Base-by-base conservation (phyloP, 208 protist species). In the Acanthamoeba healyi region DNA sequence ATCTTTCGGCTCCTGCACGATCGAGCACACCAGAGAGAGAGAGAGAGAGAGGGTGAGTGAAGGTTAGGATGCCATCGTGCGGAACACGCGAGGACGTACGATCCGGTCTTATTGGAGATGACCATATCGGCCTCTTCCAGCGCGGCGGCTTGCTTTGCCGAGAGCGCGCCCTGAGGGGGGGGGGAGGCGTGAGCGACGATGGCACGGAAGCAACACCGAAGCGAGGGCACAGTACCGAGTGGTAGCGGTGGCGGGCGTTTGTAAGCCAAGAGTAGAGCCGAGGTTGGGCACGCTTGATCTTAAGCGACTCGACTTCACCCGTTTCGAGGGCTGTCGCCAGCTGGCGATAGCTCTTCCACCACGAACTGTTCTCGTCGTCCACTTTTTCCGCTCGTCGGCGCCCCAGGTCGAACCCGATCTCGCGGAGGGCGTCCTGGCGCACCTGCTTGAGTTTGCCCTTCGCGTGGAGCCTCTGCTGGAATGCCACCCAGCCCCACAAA, bases 371-470 rank as follows among this genome's bases (percentile, higher is more conserved):
- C 67, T 42, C 19, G 67, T 36, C 38, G 34, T 77, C 34, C 0
- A 36, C 4, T 1, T 32, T 26, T 10, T 38, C 9, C n/a, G 2
- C 34, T 0, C 38, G 32, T 36, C 5, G 26, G 9, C 3, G 3
- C 36, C 67, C 67, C 22, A 77, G 44, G 38, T 77, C 67, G 38
- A 77, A 77, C 34, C 67, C 67, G 15, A 77, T 19, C 38, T 77
- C 67, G 67, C 67, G 67, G 34, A 77, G 67, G 67, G 7, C 9
- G 19, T 77, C 67, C 36, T 2, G 6, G 29, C 67, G 29, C 67
- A 77, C 34, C 19, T 1, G 67, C 67, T 36, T 36, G 38, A 77
- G 29, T 26, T 77, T 42, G 36, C 67, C 67, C 14, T 5, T 1
- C 32, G 4, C 4, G 38, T 77, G 19, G 38, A 44, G 34, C 3